Conservation (phyloP, 2,329 filamentous ascomycete species). For the Whalleya microplaca region DNA sequence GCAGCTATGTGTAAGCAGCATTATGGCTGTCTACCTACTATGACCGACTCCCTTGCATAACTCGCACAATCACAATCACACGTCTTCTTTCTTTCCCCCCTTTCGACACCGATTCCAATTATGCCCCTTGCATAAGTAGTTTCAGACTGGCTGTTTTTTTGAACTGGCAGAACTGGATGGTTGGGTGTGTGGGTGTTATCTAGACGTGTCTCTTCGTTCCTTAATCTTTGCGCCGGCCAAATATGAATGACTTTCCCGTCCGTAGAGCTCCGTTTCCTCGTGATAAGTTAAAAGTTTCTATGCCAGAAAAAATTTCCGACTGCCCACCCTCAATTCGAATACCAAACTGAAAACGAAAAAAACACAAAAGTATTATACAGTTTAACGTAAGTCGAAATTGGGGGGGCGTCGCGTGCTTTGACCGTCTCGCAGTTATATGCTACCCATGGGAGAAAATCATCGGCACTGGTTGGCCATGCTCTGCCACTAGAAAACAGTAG, state of each 20-base stretch:
- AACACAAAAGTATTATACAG: slow-evolving; percentile 38
- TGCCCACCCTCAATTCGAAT: slow-evolving; percentile 11
- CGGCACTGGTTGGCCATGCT: slow-evolving; percentile 12
- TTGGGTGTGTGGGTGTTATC: too few relatives aligned
- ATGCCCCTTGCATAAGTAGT: background rate
- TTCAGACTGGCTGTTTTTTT: background rate
- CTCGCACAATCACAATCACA: background rate
- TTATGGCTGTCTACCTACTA: background rate
- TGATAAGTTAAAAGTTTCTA: slow-evolving; percentile 35
- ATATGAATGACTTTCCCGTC: slow-evolving; percentile 25
- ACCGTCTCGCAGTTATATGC: slow-evolving; percentile 20
- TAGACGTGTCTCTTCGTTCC: slow-evolving; percentile 5
- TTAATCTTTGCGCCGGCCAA: slow-evolving; percentile 24
- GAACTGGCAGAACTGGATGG: too few relatives aligned
- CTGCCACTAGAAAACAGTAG: slow-evolving; percentile 9
- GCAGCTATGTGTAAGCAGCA: background rate
- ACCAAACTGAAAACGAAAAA: slow-evolving; percentile 24
- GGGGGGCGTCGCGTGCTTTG: slow-evolving; percentile 11
- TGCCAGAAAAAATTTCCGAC: slow-evolving; percentile 34
- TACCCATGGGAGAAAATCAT: slow-evolving; percentile 20
- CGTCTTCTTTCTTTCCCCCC: background rate
- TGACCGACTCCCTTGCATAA: background rate
- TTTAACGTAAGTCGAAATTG: slow-evolving; percentile 23
- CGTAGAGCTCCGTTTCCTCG: slow-evolving; percentile 31
- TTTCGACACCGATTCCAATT: background rate